Conservation (phyloP, 1,139 yeast genomes). For the Blastobotrys petasosporus region DNA sequence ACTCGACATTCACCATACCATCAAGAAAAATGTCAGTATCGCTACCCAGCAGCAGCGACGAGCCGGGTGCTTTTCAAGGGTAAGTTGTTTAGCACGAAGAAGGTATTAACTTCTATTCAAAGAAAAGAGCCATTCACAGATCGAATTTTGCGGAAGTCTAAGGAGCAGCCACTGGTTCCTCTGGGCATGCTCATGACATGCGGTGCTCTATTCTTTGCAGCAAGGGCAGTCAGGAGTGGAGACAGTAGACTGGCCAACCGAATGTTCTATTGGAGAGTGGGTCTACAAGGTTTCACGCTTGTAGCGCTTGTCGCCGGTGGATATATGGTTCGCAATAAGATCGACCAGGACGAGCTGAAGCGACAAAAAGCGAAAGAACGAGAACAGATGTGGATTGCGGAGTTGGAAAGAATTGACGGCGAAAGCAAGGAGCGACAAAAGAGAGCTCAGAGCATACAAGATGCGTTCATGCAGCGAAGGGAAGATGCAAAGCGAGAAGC, state of each 20-base stretch:
- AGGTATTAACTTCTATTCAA: not conserved
- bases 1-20: not conserved
- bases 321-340: slow-evolving; percentile 56
- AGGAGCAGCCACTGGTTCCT: slow-evolving; percentile 49
- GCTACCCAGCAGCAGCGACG: slow-evolving; percentile 9
- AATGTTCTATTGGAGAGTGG: slow-evolving; percentile 88
- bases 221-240: slow-evolving; percentile 66
- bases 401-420: slow-evolving; percentile 76
- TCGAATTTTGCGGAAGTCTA: slow-evolving; percentile 30
- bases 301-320: slow-evolving; percentile 82
- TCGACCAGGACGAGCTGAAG: slow-evolving; percentile 54
- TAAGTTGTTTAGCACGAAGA: not conserved
- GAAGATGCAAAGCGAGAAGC: slow-evolving; percentile 13
- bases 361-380: slow-evolving; percentile 77
- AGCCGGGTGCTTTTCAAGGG: slow-evolving; percentile 1
- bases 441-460: slow-evolving; percentile 22
- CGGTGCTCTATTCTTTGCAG: slow-evolving; percentile 75
- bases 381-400: slow-evolving; percentile 86
- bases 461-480: slow-evolving; percentile 14
- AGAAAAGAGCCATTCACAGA: slow-evolving; percentile 23
- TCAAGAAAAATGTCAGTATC: slow-evolving; percentile 2
- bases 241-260: slow-evolving; percentile 70
- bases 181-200: slow-evolving; percentile 72
- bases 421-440: slow-evolving; percentile 47
- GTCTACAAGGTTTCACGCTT: slow-evolving; percentile 73